Conservation (phyloP, 805 yeast genomes). For the Yamadazyma phyllophila region DNA sequence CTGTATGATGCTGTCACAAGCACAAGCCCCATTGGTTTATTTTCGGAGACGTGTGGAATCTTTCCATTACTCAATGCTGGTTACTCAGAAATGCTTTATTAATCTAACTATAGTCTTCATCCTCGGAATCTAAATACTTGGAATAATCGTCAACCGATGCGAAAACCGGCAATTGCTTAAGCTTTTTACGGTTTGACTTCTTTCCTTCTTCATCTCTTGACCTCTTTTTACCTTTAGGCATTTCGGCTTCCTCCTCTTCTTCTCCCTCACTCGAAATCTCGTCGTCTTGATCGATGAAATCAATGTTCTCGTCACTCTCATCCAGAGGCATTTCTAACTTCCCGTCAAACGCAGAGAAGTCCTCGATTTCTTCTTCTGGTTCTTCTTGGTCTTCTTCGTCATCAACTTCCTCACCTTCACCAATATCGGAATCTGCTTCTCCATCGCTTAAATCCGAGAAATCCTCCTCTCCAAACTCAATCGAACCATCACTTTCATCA, state of each 20-base stretch:
- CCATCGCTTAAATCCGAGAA: conserved; percentile 40
- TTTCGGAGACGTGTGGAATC: neutral
- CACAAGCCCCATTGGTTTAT: neutral
- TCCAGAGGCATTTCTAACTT: neutral
- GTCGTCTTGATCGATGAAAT: conserved; percentile 33
- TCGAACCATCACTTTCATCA: conserved; percentile 30
- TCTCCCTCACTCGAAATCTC: conserved; percentile 18
- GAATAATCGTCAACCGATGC: conserved; percentile 90
- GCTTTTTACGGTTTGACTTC: conserved; percentile 48
- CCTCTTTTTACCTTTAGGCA: conserved; percentile 24
- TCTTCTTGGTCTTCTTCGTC: conserved; percentile 16
- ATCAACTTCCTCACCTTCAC: conserved; percentile 8
- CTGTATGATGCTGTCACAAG: no score
- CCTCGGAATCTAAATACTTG: conserved; percentile 64
- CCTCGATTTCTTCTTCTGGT: conserved; percentile 5
- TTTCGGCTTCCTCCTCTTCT: conserved; percentile 18
- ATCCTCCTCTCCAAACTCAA: conserved; percentile 46
- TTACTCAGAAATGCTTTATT: neutral
- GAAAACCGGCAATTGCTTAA: conserved; percentile 74
- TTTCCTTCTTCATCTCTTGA: conserved; percentile 32
- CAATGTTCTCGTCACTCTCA: conserved; percentile 9
- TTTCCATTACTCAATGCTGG: no score
- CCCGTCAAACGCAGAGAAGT: conserved; percentile 4
- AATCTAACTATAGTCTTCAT: conserved; percentile 40
- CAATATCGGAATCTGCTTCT: conserved; percentile 31